Conservation (phyloP, 768 basidiomycete genomes). For the Tulasnella sp. region DNA sequence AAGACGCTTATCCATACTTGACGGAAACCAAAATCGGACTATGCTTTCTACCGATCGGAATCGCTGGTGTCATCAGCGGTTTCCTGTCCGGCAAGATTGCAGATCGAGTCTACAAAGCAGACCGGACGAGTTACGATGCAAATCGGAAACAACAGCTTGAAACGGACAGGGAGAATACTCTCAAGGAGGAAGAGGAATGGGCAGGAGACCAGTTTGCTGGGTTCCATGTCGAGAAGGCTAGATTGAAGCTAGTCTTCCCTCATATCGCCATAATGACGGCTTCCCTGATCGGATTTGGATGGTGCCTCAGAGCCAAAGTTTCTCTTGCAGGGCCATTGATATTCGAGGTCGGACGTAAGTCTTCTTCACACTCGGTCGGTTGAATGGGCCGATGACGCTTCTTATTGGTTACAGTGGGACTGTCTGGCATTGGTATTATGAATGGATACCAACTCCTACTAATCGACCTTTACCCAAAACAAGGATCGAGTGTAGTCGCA, state of each 20-base stretch:
- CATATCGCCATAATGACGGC: conserved; percentile 30
- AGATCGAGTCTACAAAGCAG: conserved; percentile 36
- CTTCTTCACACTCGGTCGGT: not conserved
- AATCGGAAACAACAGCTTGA: conserved; percentile 22
- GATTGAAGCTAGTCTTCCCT: conserved; percentile 31
- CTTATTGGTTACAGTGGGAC: not conserved
- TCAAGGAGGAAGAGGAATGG: conserved; percentile 28
- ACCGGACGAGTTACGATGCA: conserved; percentile 26
- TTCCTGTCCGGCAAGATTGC: conserved; percentile 38
- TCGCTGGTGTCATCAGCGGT: conserved; percentile 37
- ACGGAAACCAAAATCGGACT: conserved; percentile 41
- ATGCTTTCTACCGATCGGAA: conserved; percentile 41
- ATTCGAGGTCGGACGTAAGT: conserved; percentile 36
- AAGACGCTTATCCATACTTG: conserved; percentile 37
- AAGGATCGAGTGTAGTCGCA: conserved; percentile 11
- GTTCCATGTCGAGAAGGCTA: conserved; percentile 38
- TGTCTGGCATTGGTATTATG: not conserved
- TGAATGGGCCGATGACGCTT: conserved; percentile 28
- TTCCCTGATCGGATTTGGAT: conserved; percentile 35
- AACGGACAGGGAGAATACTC: not conserved
- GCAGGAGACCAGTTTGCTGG: not conserved
- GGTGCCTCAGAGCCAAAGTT: conserved; percentile 33
- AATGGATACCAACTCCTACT: conserved; percentile 13
- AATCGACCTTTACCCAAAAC: conserved; percentile 19
- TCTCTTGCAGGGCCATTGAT: conserved; percentile 36